A percentile compares a stretch with the other conserved stretches of the same genome.
Conservation (phyloP, 2,329 filamentous ascomycete species). For the Karstenula rhodostoma region DNA sequence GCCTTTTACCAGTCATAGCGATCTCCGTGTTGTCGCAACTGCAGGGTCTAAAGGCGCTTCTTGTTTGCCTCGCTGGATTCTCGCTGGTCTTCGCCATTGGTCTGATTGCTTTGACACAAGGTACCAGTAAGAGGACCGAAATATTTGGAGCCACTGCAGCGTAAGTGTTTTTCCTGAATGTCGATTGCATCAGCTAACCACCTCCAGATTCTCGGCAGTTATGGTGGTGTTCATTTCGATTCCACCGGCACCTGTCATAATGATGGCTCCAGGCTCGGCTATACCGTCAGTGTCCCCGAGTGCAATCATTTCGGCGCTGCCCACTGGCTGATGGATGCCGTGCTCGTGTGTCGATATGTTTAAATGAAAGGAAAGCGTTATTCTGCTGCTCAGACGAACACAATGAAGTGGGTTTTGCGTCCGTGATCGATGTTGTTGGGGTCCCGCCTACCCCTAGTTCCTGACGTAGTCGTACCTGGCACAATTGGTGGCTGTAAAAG, state of each 20-base stretch:
- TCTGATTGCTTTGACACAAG: slow-evolving; percentile 18
- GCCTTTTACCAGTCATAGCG: slow-evolving; percentile 20
- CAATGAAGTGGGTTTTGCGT: background rate
- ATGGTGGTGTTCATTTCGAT: slow-evolving; percentile 24
- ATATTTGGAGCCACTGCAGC: slow-evolving; percentile 23
- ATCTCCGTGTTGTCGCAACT: slow-evolving; percentile 23
- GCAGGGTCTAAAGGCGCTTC: slow-evolving; percentile 14
- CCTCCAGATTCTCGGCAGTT: slow-evolving; percentile 19
- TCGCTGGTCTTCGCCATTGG: slow-evolving; percentile 18
- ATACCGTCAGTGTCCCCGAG: slow-evolving; percentile 10
- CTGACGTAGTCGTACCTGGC: background rate
- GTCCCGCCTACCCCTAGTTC: background rate
- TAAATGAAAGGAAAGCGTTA: background rate
- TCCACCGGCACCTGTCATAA: slow-evolving; percentile 13
- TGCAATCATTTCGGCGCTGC: background rate
- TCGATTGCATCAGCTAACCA: background rate
- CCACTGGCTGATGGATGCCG: background rate
- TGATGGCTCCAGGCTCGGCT: slow-evolving; percentile 3
- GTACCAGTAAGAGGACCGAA: slow-evolving; percentile 13
- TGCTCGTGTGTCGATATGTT: background rate
- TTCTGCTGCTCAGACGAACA: background rate
- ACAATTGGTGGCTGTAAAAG: background rate
- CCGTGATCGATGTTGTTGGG: too few species aligned
- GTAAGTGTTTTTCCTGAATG: slow-evolving; percentile 7
- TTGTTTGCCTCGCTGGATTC: slow-evolving; percentile 19